Base-by-base conservation (phyloP, 2,329 filamentous ascomycete species). In the Furcasterigmium sp. region DNA sequence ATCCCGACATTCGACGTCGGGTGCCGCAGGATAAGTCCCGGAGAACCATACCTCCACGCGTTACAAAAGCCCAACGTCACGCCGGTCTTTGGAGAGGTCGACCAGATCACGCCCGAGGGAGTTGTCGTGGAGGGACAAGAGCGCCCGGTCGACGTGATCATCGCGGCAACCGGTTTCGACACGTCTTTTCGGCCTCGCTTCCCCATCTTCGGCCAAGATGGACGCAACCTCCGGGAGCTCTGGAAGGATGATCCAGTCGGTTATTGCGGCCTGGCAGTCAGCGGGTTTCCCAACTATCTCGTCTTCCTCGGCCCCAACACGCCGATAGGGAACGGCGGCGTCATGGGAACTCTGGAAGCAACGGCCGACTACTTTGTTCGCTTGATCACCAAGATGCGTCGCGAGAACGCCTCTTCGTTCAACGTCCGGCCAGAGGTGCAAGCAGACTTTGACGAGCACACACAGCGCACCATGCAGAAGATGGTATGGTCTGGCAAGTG, bases 401-500 rank as follows among this genome's bases (percentile, higher is more conserved):
- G 32, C 15, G n/a, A 35, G n/a, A 9, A 15, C 4, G 32, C 17
- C 32, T 35, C 32, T n/a, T 35, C 32, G 9, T 35, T 35, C 17
- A 15, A 35, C 15, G 32, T 35, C n/a, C 32, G 32, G n/a, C n/a
- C 32, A 17, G 32, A 35, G 8, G 32, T 17, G n/a, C 32, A 35
- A 15, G 32, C 32, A 6, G 72, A 75, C 46, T 77, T 74, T 51
- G 61, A 59, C 34, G 62, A 59, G 20, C 76, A 72, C 52, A 64
- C 68, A 26, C 62, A 68, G 32, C 63, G 65, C 40, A 72, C 76
- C 50, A 72, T 77, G 53, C 62, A 66, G 49, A 54, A 61, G 5
- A 74, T 69, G 0, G 71, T 76, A 3, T 76, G 73, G 53, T 57
- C 62, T 6, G 70, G 69, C 32, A 54, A 59, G 9, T 79, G 75